Base-by-base conservation (phyloP, 2,329 filamentous ascomycete genomes). In the Huntiella moniliformis region DNA sequence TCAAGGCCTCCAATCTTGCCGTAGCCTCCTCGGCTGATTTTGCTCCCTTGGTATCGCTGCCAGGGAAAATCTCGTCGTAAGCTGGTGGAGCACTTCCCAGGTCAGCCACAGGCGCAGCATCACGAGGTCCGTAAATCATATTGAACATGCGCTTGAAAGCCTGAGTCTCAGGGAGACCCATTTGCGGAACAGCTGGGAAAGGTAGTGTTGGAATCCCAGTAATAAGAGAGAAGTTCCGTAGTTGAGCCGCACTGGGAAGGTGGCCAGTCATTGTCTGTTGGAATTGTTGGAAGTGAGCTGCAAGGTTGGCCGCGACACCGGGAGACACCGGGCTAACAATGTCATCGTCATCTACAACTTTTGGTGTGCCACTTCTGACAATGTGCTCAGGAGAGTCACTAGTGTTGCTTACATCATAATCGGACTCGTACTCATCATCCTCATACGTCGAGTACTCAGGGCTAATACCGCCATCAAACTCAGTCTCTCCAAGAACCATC, bases 41-140 rank as follows among this genome's bases (percentile, higher is more conserved):
- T 53, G 72, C 67, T 4, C 38, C 45, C 41, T 50, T 50, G 32
- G 22, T 42, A 38, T 67, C 64, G 45, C 65, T 60, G 36, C 64
- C 63, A 1, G 81, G 82, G 57, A 77, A 91, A 22, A 91, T 73
- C 41, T 87, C 83, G 45, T 86, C 77, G 52, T 91, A 91, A 0
- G 83, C 73, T 7, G 83, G 83, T 6, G 82, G 82, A 31, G 72
- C 66, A 3, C 67, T 63, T 44, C 35, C 11, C 11, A 28, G 13
- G 8, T n/a, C 15, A 35, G 40, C 44, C 4, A 10, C 11, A 40
- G 38, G 18, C 15, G 7, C 10, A 4, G 38, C 15, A 7, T 43
- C 40, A 42, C 70, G 64, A 32, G 65, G 73, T 51, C 77, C 71
- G n/a, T 80, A 79, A 53, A 86, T 31, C 31, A 42, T 45, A 40